phyloP scores from a whole-genome alignment of 352 stramenopile genomes.

The Globisporangium alternatum region DNA sequence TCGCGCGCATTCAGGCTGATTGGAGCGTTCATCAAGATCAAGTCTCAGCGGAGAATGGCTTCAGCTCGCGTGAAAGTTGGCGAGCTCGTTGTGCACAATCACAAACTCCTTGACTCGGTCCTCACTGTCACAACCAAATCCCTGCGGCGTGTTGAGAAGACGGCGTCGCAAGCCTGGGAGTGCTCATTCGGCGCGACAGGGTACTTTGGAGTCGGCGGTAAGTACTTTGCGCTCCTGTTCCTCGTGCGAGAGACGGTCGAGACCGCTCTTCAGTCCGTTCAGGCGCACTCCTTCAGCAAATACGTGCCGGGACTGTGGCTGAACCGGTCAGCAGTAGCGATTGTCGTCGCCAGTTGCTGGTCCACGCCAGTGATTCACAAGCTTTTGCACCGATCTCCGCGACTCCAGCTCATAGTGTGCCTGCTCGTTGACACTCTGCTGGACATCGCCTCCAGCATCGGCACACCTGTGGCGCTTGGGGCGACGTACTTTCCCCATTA shows the following conservation, averaged over 20 bases:
- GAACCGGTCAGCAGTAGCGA: not conserved
- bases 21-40: not conserved
- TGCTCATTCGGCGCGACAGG: not conserved
- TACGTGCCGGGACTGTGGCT: constrained; percentile 1
- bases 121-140: not conserved
- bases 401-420: not conserved
- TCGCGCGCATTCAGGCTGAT: not conserved
- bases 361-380: not conserved
- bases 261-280: not conserved
- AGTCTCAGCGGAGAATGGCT: not conserved
- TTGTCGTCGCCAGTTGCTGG: not conserved
- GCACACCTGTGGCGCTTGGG: not conserved
- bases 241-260: not conserved
- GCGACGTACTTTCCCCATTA: not conserved
- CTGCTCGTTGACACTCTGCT: constrained; percentile 1
- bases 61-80: not conserved
- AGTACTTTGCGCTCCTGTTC: constrained; percentile 4
- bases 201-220: not conserved
- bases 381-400: not conserved
- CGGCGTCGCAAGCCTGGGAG: not conserved
- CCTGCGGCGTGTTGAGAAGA: not conserved
- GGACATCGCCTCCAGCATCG: not conserved
- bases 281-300: not conserved
- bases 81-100: not conserved
- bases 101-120: not conserved